Evolutionary conservation across 805 yeast species (phyloP), one percentile per base, ranked within the genome.

Genomic region (Wickerhamiella slavikovae): DNA sequence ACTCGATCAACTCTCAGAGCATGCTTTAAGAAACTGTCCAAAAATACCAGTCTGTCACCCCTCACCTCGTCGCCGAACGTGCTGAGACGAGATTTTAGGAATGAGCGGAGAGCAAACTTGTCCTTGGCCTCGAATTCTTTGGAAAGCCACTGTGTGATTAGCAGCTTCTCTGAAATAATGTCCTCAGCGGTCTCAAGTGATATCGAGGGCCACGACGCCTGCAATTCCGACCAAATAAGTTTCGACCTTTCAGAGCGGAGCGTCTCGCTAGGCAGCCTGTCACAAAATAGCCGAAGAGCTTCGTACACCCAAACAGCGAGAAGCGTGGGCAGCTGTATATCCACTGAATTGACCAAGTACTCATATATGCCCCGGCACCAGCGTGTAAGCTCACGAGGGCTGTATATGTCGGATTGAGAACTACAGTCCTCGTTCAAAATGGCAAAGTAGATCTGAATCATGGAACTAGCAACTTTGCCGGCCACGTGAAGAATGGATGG

Each of bases 331-430:
- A 70, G 42, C 1, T 49, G 35, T 5, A 58, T 37, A 10, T 51
- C 44, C 1, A 55, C 58, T 3, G 49, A 47, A 6, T 50, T 54
- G 31, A 41, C 48, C 19, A 64, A 40, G 0, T 70, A 67, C 21
- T 62, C 64, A 27, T 66, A 59, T 1, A 83, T 49, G n/a, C 93
- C 92, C 34, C 75, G 60, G 1, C 68, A 58, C 91, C 93, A 79
- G 33, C 96, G 56, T 0, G 95, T 80, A 10, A 83, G 58, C 46
- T 83, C 96, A 47, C 96, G 68, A 0, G 96, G 96, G 15, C 91
- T 72, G 44, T 73, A 75, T 1, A 78, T 54, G 41, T 80, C 79
- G 43, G 77, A 85, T 1, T 65, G 52, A 18, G 60, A 66, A 0
- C 39, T 35, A 0, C 34, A 33, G 0, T 51, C 30, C 2, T 42